These are phyloP conservation scores for Phytopythium mirpurense DNA, from an alignment of 352 stramenopile species.

Conservation along the genomic window DNA sequence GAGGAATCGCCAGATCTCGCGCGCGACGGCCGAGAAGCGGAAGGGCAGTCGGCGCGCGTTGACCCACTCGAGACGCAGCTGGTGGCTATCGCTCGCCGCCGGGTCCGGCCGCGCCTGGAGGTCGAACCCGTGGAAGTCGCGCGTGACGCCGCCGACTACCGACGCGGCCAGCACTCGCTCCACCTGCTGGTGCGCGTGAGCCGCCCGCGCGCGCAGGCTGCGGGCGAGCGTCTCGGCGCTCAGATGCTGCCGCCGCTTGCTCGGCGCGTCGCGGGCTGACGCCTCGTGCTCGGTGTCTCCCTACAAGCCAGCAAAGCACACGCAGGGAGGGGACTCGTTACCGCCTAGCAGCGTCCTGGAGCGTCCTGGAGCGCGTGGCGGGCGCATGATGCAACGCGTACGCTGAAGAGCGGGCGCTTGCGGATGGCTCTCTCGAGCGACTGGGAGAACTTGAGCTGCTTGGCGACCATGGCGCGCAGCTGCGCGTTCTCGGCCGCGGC, in stretches of 20 bases:
- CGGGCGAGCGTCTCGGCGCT: background rate
- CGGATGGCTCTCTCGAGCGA: constrained; percentile 28
- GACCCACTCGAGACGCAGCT: constrained; percentile 22
- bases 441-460: constrained; percentile 31
- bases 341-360: too few relatives aligned
- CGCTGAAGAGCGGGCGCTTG: constrained; percentile 24
- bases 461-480: constrained; percentile 20
- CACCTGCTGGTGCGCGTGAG: constrained; percentile 7
- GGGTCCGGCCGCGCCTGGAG: constrained; percentile 15
- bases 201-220: background rate
- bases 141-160: constrained; percentile 8
- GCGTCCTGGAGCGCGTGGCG: too few relatives aligned
- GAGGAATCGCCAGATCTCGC: constrained; percentile 29
- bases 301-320: background rate
- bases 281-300: background rate
- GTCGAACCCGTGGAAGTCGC: constrained; percentile 19
- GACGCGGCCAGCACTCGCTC: constrained; percentile 15
- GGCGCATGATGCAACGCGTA: too few relatives aligned
- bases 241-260: background rate
- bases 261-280: background rate
- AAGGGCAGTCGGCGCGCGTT: constrained; percentile 29
- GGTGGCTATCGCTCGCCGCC: background rate
- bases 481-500: constrained; percentile 28
- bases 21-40: constrained; percentile 19
- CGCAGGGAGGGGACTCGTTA: too few relatives aligned